phyloP scores from a whole-genome alignment of 306 rosid genomes.

The Cicer bijugum region DNA sequence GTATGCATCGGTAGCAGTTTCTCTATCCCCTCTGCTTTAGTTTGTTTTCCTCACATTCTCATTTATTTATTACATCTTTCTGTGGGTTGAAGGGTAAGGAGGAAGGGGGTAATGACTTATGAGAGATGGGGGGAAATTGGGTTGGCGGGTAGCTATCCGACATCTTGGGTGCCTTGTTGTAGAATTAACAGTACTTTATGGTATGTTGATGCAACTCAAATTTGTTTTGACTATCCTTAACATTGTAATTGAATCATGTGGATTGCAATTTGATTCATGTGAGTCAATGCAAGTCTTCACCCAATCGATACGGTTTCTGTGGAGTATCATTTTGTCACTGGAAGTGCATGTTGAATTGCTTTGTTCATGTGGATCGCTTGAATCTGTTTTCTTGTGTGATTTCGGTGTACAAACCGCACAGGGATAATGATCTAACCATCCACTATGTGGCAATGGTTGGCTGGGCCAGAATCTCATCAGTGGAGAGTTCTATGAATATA shows the following conservation, averaged over 20 bases:
- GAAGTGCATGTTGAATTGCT: not conserved
- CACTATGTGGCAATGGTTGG: constrained; percentile 1
- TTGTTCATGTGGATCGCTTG: not conserved
- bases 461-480: not conserved
- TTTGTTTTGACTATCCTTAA: constrained; percentile 20
- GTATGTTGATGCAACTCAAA: not conserved
- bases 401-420: not conserved
- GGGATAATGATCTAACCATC: constrained; percentile 5
- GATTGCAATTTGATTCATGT: constrained; percentile 12
- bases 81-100: not conserved
- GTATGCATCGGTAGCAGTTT: not conserved
- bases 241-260: not conserved
- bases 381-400: not conserved
- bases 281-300: not conserved
- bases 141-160: not conserved
- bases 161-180: not conserved
- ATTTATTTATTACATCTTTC: not conserved
- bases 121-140: not conserved
- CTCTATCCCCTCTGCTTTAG: not conserved
- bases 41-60: not conserved
- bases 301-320: not conserved
- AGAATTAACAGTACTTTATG: not conserved
- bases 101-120: not conserved
- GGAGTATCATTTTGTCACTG: not conserved
- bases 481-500: not conserved